phyloP scores from a whole-genome alignment of 2,329 filamentous ascomycete species.

The Fusarium phyllophilum region DNA sequence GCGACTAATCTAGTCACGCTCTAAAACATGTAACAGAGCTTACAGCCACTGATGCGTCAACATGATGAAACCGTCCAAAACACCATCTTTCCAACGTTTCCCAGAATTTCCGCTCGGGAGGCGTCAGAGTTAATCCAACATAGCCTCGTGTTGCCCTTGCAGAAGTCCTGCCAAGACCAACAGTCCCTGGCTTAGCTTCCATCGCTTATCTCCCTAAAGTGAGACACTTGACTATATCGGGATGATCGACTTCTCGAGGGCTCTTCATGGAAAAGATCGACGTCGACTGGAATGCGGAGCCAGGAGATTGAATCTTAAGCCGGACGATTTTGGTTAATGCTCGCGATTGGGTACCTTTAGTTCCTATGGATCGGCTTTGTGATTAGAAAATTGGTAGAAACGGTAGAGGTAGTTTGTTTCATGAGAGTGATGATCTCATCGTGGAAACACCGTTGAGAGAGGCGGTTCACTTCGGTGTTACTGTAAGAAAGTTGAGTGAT shows the following conservation, averaged over 20 bases:
- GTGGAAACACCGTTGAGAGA: background rate
- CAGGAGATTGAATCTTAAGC: background rate
- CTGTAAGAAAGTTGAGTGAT: background rate
- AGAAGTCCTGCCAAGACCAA: background rate
- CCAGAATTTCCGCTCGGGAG: background rate
- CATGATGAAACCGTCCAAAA: background rate
- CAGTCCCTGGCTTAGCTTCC: constrained; percentile 6
- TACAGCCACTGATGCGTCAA: constrained; percentile 18
- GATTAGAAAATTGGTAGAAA: background rate
- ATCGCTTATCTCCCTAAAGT: background rate
- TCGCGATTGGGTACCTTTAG: background rate
- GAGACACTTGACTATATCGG: background rate
- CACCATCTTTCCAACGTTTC: background rate
- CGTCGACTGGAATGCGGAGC: constrained; percentile 25
- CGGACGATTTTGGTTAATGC: background rate
- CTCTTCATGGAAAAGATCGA: background rate
- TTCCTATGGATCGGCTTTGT: background rate
- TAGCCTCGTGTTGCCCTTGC: background rate
- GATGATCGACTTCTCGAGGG: background rate
- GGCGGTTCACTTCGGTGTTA: background rate
- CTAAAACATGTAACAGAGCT: background rate
- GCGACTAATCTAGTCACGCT: background rate
- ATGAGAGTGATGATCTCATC: constrained; percentile 12
- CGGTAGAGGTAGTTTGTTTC: background rate
- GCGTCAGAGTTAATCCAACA: constrained; percentile 5